These are phyloP conservation scores for Prunus armeniaca DNA, from an alignment of 306 rosid species.

Conservation along the genomic window DNA sequence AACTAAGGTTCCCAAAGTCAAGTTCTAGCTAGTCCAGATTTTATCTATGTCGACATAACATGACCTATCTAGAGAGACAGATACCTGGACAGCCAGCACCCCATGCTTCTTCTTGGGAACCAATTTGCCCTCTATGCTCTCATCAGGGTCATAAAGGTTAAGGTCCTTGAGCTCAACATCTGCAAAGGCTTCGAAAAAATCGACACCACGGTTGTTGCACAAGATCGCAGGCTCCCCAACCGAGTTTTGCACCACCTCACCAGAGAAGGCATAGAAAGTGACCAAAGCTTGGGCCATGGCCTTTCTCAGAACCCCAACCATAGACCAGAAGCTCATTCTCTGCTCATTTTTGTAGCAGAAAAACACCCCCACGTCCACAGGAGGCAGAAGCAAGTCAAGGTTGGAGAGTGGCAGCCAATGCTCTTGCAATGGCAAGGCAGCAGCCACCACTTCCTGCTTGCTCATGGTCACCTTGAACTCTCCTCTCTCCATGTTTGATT, in stretches of 20 bases:
- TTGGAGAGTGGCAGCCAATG: conserved; percentile 77
- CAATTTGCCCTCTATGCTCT: conserved; percentile 53
- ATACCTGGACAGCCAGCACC: conserved; percentile 72
- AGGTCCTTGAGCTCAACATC: conserved; percentile 49
- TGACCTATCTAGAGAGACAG: not conserved
- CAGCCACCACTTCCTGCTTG: conserved; percentile 54
- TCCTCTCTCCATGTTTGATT: conserved; percentile 16
- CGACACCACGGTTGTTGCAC: conserved; percentile 84
- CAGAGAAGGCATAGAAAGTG: conserved; percentile 54
- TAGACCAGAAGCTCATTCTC: conserved; percentile 15
- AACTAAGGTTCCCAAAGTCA: too few species aligned
- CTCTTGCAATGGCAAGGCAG: conserved; percentile 56
- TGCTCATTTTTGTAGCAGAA: conserved; percentile 49
- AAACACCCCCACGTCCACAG: conserved; percentile 60
- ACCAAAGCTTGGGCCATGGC: conserved; percentile 47
- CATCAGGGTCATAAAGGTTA: conserved; percentile 59
- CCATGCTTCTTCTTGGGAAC: conserved; percentile 61
- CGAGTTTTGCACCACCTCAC: conserved; percentile 52
- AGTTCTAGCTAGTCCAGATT: too few species aligned
- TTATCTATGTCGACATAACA: too few species aligned
- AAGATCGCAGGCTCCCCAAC: conserved; percentile 66
- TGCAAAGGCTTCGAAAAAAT: conserved; percentile 59
- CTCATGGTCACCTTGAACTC: conserved; percentile 27
- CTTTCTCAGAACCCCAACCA: conserved; percentile 43
- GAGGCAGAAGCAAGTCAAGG: conserved; percentile 72